These are phyloP conservation scores for Bryoerythrophyllum caledonicum DNA, from an alignment of 225 moss, liverwort and hornwort genomes.

Conservation along the genomic window DNA sequence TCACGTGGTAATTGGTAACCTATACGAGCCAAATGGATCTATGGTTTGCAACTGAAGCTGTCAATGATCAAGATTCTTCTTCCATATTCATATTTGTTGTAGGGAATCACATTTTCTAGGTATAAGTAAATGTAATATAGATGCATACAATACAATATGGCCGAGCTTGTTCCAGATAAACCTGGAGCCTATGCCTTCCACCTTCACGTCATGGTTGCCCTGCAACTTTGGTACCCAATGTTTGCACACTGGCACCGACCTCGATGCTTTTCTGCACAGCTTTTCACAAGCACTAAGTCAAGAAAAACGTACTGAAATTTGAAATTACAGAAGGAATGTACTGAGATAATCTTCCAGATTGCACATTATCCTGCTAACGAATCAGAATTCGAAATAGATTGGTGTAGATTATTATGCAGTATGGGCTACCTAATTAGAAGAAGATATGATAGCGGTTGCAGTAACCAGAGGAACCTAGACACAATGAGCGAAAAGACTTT, in stretches of 20 bases:
- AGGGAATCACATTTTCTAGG: background rate
- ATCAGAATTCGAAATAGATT: too few relatives aligned
- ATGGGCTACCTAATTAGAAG: too few relatives aligned
- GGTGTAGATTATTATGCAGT: too few relatives aligned
- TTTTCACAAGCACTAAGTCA: background rate
- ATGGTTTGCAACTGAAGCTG: too few relatives aligned
- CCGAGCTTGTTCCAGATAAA: constrained; percentile 69
- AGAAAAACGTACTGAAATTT: too few relatives aligned
- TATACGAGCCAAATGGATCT: constrained; percentile 18
- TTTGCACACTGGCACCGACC: constrained; percentile 64
- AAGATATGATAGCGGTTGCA: too few relatives aligned
- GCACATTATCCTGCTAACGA: too few relatives aligned
- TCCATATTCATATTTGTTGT: background rate
- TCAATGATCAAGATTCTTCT: too few relatives aligned
- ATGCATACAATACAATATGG: constrained; percentile 61
- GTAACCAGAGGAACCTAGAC: too few relatives aligned
- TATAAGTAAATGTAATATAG: background rate
- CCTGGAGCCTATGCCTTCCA: constrained; percentile 73
- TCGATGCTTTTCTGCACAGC: constrained; percentile 54
- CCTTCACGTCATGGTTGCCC: constrained; percentile 61
- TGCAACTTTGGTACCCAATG: constrained; percentile 38
- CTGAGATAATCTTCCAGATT: too few relatives aligned
- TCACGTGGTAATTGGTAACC: constrained; percentile 72
- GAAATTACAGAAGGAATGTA: too few relatives aligned
- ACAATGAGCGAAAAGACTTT: too few relatives aligned